A percentile compares a stretch with the other conserved stretches of the same genome.
These are phyloP conservation scores for Fusarium pseudonygamai DNA, from an alignment of 2,329 filamentous ascomycete genomes.

Conservation along the genomic window DNA sequence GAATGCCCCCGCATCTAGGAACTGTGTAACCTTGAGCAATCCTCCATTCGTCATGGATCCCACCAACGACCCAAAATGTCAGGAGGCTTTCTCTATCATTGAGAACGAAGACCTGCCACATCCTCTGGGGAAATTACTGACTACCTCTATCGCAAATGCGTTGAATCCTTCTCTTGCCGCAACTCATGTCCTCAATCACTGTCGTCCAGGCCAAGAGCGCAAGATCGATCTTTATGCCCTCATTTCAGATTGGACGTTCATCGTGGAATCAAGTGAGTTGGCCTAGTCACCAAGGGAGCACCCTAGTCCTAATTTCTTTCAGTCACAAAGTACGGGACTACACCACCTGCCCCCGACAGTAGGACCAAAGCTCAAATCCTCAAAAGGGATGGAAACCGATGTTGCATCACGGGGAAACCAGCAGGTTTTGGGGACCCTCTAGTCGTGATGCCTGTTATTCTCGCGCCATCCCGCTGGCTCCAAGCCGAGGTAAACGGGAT, in stretches of 20 bases:
- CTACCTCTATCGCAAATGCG: fast-evolving
- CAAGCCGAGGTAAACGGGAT: background rate
- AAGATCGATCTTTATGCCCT: fast-evolving
- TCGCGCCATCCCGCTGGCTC: background rate
- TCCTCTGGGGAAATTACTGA: fast-evolving
- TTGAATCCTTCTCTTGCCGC: fast-evolving
- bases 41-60: background rate
- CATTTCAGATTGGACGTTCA: background rate
- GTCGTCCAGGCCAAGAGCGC: fast-evolving
- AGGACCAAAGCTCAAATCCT: background rate
- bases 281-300: fast-evolving
- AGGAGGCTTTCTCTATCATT: background rate
- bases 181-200: background rate
- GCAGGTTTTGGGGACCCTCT: background rate
- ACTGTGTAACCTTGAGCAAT: fast-evolving
- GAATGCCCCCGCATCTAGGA: fast-evolving
- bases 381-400: background rate
- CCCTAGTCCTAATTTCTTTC: background rate
- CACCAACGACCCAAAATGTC: background rate
- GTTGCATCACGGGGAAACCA: background rate
- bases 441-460: background rate
- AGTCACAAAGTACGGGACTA: background rate
- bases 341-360: background rate
- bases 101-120: fast-evolving
- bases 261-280: background rate